Base-by-base conservation (phyloP, 495 filamentous ascomycete species). In the Poronia punctata region DNA sequence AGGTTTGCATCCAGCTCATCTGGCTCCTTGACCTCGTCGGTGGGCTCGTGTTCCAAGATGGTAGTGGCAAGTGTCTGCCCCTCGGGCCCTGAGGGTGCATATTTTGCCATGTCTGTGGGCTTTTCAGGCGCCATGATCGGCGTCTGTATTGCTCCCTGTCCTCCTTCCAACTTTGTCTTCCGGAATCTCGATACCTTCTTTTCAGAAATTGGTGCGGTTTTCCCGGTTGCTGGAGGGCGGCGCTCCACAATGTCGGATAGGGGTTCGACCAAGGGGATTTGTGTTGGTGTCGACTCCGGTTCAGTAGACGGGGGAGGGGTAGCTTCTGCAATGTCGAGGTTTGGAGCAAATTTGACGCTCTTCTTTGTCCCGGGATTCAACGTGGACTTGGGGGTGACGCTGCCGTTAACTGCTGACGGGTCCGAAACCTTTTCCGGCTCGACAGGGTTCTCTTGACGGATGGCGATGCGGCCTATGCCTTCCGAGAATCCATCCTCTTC, bases 1-100 rank as follows among this genome's bases (percentile, higher is more conserved):
- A 88, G 62, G 6, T 72, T 62, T 5, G 84, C 79, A 43, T 96
- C 84, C 25, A 92, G 62, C 29, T 87, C 83, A 35, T 93, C 79
- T 2, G 77, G 75, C 36, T 82, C 79, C 4, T 74, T 66, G 1
- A 67, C 48, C n/a, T 41, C 30, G 2, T 50, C 35, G 5, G 60
- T 46, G 4, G 59, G 40, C 20, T 62, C 56, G 30, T 82, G 78
- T 58, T 93, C 86, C 21, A 87, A 62, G 7, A 90, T 60, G 0
- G 59, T 69, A 19, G 67, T 59, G 10, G 79, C 72, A 3, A 86
- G 48, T 4, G 72, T 80, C 40, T 66, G 64, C 22, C 74, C 76
- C 38, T 77, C 61, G 0, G 80, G 75, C 0, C 75, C 75, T 2
- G 68, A 65, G 0, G 72, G 74, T 4, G 55, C 63, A 14, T 42